Evolutionary conservation across 345 rosid species (phyloP).

Genomic region (Pugionium cornutum): DNA sequence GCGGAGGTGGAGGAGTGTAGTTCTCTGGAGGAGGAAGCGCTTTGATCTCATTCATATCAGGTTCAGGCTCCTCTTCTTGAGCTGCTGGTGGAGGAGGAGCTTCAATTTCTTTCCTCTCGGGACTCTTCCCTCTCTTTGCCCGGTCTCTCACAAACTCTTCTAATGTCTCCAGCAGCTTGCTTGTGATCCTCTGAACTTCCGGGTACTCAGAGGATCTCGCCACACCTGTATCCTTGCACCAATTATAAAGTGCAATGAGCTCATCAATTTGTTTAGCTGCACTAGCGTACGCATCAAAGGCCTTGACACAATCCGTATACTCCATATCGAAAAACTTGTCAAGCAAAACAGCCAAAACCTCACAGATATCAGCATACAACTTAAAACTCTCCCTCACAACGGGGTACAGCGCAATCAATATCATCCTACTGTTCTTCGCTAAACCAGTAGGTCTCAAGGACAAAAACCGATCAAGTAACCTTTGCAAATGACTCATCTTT

Average conservation of each 20-base stretch:
- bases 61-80: constrained; percentile 44
- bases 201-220: constrained; percentile 93
- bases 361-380: constrained; percentile 79
- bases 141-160: constrained; percentile 85
- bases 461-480: constrained; percentile 72
- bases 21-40: constrained; percentile 82
- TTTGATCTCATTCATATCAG: constrained; percentile 75
- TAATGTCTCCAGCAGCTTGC: constrained; percentile 73
- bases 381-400: constrained; percentile 84
- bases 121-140: constrained; percentile 65
- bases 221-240: constrained; percentile 87
- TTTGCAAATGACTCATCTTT: constrained; percentile 64
- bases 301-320: constrained; percentile 74
- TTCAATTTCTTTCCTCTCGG: constrained; percentile 54
- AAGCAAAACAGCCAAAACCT: constrained; percentile 74
- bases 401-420: constrained; percentile 65
- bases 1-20: constrained; percentile 57
- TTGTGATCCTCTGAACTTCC: constrained; percentile 82
- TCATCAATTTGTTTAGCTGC: constrained; percentile 89
- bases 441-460: constrained; percentile 71
- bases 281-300: constrained; percentile 79
- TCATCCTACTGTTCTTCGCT: constrained; percentile 75
- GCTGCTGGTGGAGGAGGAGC: constrained; percentile 37
- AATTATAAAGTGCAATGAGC: constrained; percentile 63
- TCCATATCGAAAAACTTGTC: constrained; percentile 89